These are phyloP conservation scores for Aspergillus neotritici DNA, from an alignment of 2,329 filamentous ascomycete species.

Conservation along the genomic window DNA sequence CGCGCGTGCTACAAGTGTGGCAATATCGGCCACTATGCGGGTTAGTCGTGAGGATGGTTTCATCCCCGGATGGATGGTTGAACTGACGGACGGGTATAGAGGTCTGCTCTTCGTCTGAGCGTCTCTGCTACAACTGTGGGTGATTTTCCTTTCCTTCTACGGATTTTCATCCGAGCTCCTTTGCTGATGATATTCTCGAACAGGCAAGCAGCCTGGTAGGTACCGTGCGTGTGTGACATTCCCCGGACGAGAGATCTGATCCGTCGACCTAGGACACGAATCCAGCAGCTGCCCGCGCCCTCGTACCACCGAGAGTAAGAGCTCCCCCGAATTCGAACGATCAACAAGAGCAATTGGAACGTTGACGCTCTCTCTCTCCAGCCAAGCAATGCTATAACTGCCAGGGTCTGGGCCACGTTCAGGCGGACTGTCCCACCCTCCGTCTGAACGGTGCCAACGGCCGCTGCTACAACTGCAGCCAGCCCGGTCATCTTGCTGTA, in stretches of 20 bases:
- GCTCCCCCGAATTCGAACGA: slow-evolving; percentile 3
- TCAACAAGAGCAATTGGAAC: slow-evolving; percentile 13
- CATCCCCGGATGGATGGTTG: slow-evolving; percentile 45
- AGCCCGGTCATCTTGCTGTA: slow-evolving; percentile 87
- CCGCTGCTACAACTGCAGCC: slow-evolving; percentile 94
- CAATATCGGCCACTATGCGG: slow-evolving; percentile 67
- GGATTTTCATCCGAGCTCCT: slow-evolving; percentile 8
- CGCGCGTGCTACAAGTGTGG: slow-evolving; percentile 74
- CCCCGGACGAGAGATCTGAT: slow-evolving; percentile 17
- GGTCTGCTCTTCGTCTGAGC: slow-evolving; percentile 95
- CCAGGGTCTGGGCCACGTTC: slow-evolving; percentile 95
- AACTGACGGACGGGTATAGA: slow-evolving; percentile 52
- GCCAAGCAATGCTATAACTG: slow-evolving; percentile 99
- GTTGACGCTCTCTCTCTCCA: slow-evolving; percentile 34
- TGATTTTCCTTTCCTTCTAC: slow-evolving; percentile 14
- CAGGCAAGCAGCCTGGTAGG: slow-evolving; percentile 45
- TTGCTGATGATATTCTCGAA: slow-evolving; percentile 17
- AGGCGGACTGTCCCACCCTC: slow-evolving; percentile 96
- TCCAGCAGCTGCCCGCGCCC: slow-evolving; percentile 96
- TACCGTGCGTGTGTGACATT: slow-evolving; percentile 11
- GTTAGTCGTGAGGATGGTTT: slow-evolving; percentile 36
- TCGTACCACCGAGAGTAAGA: slow-evolving; percentile 82
- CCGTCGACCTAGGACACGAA: slow-evolving; percentile 65
- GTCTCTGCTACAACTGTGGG: slow-evolving; percentile 99
- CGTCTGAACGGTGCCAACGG: slow-evolving; percentile 79